A percentile compares a stretch with the other conserved stretches of the same genome.
These are phyloP conservation scores for Casuarina cunninghamiana DNA, from an alignment of 306 rosid species.

Conservation along the genomic window DNA sequence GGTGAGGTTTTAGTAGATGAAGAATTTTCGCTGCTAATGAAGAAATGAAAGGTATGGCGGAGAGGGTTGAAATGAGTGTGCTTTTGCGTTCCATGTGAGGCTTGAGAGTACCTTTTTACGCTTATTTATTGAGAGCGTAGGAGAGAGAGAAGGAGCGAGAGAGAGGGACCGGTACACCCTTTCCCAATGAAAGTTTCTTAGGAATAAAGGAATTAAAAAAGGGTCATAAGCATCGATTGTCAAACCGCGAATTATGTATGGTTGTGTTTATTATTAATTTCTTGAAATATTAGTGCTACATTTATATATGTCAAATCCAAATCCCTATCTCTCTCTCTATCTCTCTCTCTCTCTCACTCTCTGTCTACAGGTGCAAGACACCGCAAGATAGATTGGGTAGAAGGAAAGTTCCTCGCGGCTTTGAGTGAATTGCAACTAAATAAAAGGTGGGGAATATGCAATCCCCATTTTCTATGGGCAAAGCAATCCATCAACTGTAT, in stretches of 20 bases:
- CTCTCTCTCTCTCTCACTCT: slow-evolving; percentile 17
- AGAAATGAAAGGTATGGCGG: slow-evolving; percentile 31
- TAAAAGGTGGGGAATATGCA: slow-evolving; percentile 65
- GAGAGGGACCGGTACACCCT: slow-evolving; percentile 28
- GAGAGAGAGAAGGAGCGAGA: slow-evolving; percentile 32
- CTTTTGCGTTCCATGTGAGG: slow-evolving; percentile 36
- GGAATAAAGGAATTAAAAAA: slow-evolving; percentile 41
- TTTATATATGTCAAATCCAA: slow-evolving; percentile 6
- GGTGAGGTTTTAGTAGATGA: slow-evolving; percentile 21
- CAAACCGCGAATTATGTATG: slow-evolving; percentile 47
- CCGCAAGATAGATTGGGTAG: slow-evolving; percentile 50
- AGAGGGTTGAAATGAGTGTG: slow-evolving; percentile 42
- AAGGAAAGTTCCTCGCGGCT: slow-evolving; percentile 55
- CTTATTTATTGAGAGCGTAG: slow-evolving; percentile 25
- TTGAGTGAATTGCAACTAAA: slow-evolving; percentile 72
- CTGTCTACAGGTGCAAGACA: not conserved
- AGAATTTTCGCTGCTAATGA: slow-evolving; percentile 29
- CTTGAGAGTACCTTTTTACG: slow-evolving; percentile 35
- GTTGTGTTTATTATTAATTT: slow-evolving; percentile 31
- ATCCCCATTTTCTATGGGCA: slow-evolving; percentile 54
- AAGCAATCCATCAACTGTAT: slow-evolving; percentile 55
- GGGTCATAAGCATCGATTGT: slow-evolving; percentile 43
- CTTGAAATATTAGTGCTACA: slow-evolving; percentile 27
- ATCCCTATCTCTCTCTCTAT: slow-evolving; percentile 17
- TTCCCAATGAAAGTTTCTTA: slow-evolving; percentile 46